phyloP scores from a whole-genome alignment of 2,329 filamentous ascomycete genomes.

The Basipetospora chlamydospora region DNA sequence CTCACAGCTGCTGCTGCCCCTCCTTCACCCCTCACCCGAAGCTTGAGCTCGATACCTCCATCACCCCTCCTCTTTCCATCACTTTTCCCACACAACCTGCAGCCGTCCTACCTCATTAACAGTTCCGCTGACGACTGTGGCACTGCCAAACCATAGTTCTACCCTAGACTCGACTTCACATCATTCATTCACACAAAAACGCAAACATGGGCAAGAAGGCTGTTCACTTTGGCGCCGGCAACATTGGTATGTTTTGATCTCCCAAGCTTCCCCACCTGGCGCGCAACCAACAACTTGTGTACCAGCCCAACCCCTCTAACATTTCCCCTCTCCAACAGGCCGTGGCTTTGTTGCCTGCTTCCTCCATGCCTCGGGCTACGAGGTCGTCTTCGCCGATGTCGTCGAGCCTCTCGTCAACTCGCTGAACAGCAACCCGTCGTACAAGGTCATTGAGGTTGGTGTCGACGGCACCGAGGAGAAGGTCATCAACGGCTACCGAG shows the following conservation, averaged over 20 bases:
- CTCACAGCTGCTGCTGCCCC: too few species aligned
- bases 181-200: too few species aligned
- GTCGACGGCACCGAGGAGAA: slow-evolving; percentile 66
- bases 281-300: neutral
- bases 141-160: too few species aligned
- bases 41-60: too few species aligned
- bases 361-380: slow-evolving; percentile 85
- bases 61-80: too few species aligned
- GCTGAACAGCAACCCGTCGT: slow-evolving; percentile 61
- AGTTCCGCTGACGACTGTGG: too few species aligned
- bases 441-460: slow-evolving; percentile 88
- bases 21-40: too few species aligned
- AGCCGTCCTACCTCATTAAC: too few species aligned
- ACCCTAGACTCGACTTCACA: slow-evolving; percentile 8
- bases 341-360: slow-evolving; percentile 83
- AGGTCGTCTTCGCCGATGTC: slow-evolving; percentile 94
- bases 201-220: slow-evolving; percentile 48
- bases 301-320: neutral
- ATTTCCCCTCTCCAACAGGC: slow-evolving; percentile 23
- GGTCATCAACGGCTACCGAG: slow-evolving; percentile 87
- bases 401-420: slow-evolving; percentile 67
- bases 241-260: slow-evolving; percentile 45
- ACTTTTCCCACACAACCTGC: too few species aligned
- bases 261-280: neutral
- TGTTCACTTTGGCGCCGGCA: slow-evolving; percentile 75